Evolutionary conservation across 208 protist species (phyloP), one percentile per base, ranked within the genome.

Genomic region (Trypanosomatidae sp.): DNA sequence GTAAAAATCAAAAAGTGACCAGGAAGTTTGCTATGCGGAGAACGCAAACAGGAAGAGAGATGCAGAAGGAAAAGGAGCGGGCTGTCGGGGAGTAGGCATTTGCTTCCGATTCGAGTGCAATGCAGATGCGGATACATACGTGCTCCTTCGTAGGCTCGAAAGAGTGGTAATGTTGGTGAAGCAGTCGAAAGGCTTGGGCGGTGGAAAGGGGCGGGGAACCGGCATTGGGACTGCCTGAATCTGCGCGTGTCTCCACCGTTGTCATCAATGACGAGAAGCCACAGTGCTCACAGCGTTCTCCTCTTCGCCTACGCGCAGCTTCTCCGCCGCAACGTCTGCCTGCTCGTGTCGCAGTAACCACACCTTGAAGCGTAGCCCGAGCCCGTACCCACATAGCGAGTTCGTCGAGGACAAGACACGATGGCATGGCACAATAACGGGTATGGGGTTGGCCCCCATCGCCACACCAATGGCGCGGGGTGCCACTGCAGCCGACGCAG

Each of bases 391-490:
- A 52, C 79, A 79, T 55, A 93, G 67, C 7, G 78, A 76, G 39
- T 65, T 39, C 30, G 71, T 85, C 19, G 88, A 79, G 33, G 78
- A 79, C 43, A 95, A 50, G 41, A 95, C 91, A 47, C 91, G 91
- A 58, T 95, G 91, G 69, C 91, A 95, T 7, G 91, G 91, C 30
- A 95, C 73, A 30, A 93, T 71, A 3, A 93, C 56, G 8, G 80
- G 81, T 59, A 90, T 71, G 6, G 87, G 88, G 72, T 95, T 95
- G 28, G 49, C 66, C 7, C 73, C 66, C 86, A 95, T 89, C 12
- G 88, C 88, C 19, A 73, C 71, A 2, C 91, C 91, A 13, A 95
- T 85, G 1, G 87, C 91, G 0, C 91, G 84, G 50, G 83, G 70
- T n/a, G 76, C 74, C 10, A 47, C 19, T 12, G 43, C 49, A 17